Evolutionary conservation across 2,329 filamentous ascomycete genomes (phyloP).

Genomic region (Acrocalymma vagum): DNA sequence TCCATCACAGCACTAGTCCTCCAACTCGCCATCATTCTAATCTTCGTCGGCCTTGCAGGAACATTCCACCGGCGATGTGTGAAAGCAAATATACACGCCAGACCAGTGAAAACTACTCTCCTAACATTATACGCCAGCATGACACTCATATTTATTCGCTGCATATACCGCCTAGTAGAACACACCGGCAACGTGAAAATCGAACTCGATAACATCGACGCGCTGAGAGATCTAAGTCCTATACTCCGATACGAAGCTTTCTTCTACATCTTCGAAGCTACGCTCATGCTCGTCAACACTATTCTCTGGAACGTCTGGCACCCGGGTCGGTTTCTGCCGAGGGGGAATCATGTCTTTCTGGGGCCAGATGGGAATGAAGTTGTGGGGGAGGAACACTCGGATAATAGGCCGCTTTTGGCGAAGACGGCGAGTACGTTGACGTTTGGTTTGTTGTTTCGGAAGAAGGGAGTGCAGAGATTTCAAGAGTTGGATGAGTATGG

Average conservation of each 20-base stretch:
- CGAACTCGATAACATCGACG: slow-evolving; percentile 41
- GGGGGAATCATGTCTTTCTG: slow-evolving; percentile 57
- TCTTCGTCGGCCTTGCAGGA: slow-evolving; percentile 53
- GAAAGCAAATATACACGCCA: slow-evolving; percentile 46
- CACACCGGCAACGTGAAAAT: slow-evolving; percentile 53
- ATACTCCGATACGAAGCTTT: slow-evolving; percentile 54
- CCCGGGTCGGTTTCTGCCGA: slow-evolving; percentile 55
- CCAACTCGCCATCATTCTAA: slow-evolving; percentile 54
- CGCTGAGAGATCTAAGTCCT: slow-evolving; percentile 39
- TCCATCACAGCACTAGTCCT: slow-evolving; percentile 57
- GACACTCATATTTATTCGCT: slow-evolving; percentile 52
- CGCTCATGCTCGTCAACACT: slow-evolving; percentile 58
- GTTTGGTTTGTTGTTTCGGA: no score
- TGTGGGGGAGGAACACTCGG: no score
- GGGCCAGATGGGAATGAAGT: slow-evolving; percentile 6
- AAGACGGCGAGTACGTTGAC: no score
- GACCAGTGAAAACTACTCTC: slow-evolving; percentile 49
- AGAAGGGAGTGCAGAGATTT: no score
- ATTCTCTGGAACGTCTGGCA: slow-evolving; percentile 58
- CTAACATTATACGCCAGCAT: slow-evolving; percentile 52
- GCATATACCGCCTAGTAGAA: slow-evolving; percentile 59
- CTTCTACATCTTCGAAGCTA: slow-evolving; percentile 60
- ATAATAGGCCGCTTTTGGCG: no score
- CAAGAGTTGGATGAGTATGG: no score
- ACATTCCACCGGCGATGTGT: slow-evolving; percentile 52